A percentile compares a stretch with the other conserved stretches of the same genome.
Evolutionary conservation across 257 asterid genomes (phyloP).

Genomic region (Salvia splendens): DNA sequence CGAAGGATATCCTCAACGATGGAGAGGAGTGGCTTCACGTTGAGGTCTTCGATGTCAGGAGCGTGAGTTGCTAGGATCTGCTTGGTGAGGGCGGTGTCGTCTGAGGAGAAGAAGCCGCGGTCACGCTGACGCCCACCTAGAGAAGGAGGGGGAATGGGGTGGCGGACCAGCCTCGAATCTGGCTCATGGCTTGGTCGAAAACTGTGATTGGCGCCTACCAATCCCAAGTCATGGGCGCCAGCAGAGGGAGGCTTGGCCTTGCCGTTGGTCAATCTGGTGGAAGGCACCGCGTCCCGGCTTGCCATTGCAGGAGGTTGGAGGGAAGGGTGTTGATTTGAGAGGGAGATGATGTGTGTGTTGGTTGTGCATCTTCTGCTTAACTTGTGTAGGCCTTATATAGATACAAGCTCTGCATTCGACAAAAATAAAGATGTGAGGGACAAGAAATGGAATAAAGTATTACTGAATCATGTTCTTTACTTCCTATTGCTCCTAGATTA

Average conservation of each 20-base stretch:
- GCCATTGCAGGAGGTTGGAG: slow-evolving; percentile 17
- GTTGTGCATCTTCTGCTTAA: background rate
- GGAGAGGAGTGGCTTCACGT: slow-evolving; percentile 28
- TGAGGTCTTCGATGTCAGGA: slow-evolving; percentile 26
- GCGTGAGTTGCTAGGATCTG: slow-evolving; percentile 34
- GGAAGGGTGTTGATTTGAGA: background rate
- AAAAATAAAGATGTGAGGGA: background rate
- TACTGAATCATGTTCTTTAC: slow-evolving; percentile 23
- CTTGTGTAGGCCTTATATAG: slow-evolving; percentile 24
- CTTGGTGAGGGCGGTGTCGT: slow-evolving; percentile 29
- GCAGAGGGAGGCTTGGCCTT: background rate
- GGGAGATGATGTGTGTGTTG: background rate
- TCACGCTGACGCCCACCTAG: background rate
- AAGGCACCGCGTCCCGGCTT: slow-evolving; percentile 5
- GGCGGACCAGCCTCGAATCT: slow-evolving; percentile 1
- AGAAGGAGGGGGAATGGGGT: background rate
- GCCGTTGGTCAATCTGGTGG: background rate
- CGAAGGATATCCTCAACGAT: slow-evolving; percentile 34
- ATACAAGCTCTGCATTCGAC: background rate
- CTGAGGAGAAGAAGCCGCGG: slow-evolving; percentile 30
- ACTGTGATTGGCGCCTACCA: background rate
- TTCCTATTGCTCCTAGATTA: background rate
- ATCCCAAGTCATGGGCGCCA: background rate
- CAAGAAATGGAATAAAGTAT: background rate
- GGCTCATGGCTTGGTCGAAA: slow-evolving; percentile 11